Conservation (phyloP, 495 filamentous ascomycete genomes). For the Penicillium nucicola region DNA sequence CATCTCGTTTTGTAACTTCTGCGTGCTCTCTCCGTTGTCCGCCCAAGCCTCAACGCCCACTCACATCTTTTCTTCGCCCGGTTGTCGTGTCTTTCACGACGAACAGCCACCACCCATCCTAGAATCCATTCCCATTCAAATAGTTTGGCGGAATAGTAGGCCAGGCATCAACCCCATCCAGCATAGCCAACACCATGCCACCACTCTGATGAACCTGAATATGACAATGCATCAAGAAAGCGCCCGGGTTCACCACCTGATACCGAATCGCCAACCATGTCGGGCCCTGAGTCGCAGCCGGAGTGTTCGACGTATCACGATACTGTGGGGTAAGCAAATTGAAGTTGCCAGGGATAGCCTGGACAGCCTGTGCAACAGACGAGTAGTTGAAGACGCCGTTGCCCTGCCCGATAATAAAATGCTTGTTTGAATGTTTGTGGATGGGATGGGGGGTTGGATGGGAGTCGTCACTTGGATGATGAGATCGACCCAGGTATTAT, state of each 20-base stretch:
- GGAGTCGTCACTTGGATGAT: constrained; percentile 38
- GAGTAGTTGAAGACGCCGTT: constrained; percentile 46
- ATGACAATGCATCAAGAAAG: constrained; percentile 61
- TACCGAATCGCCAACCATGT: constrained; percentile 56
- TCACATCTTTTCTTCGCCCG: too few relatives aligned
- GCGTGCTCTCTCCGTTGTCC: too few relatives aligned
- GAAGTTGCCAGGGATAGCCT: constrained; percentile 44
- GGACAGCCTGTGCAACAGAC: constrained; percentile 50
- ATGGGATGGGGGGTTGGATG: constrained; percentile 51
- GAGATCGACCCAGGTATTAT: constrained; percentile 58
- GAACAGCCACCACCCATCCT: too few relatives aligned
- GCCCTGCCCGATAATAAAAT: constrained; percentile 52
- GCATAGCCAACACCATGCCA: constrained; percentile 53
- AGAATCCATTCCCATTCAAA: constrained; percentile 19
- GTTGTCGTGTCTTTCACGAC: too few relatives aligned
- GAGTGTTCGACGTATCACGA: constrained; percentile 49
- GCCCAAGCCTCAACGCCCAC: too few relatives aligned
- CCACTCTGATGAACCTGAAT: constrained; percentile 55
- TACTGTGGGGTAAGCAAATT: constrained; percentile 53
- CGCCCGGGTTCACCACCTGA: constrained; percentile 56
- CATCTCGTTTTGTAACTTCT: too few relatives aligned
- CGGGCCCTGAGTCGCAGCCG: constrained; percentile 19
- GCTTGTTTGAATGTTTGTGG: constrained; percentile 63
- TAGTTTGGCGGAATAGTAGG: constrained; percentile 36
- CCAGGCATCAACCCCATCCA: constrained; percentile 58